Base-by-base conservation (phyloP, 2,329 filamentous ascomycete species). In the Ampelomyces quisqualis region DNA sequence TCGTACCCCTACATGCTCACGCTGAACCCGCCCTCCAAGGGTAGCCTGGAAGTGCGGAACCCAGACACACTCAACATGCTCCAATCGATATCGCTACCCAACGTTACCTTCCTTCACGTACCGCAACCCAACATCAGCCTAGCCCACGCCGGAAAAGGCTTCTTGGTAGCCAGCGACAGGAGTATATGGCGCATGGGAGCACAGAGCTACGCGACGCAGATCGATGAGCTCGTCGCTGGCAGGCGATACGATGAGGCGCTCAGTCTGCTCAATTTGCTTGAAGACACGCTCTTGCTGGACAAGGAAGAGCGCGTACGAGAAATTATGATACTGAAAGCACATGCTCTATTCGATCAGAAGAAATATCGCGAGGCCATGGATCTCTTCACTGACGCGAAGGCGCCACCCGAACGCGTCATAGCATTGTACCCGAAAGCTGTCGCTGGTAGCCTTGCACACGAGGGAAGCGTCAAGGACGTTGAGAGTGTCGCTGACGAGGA, bases 181-280 rank as follows among this genome's bases (percentile, higher is more conserved):
- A 86, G 80, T 22, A 87, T 98, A 24, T 98, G 93, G 93, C 86
- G 93, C 56, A 97, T 98, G 93, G 88, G 84, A 49, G 87, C 91
- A 3, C 82, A 90, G 24, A 86, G 90, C 52, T 98, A 98, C 62
- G 88, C 95, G 64, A 82, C 84, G 2, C 93, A 98, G 63, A 82
- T 97, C 15, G 81, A 90, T 45, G 82, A 93, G 51, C 77, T 98
- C 18, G 82, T 95, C 1, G 78, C 83, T 14, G 80, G 79, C 45
- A 81, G 78, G 7, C 79, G 81, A 45, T 88, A 90, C 39, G 91
- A 98, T 57, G 94, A 98, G 69, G 91, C 91, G 0, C 86, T 97
- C 48, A 96, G 90, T 60, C 73, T 98, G 7, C 74, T 97, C 5
- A 78, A 80, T 34, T 90, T 96, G 82, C 79, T 98, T 0, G 93